Evolutionary conservation across 2,329 filamentous ascomycete genomes (phyloP), one percentile per base, ranked within the genome.

Genomic region (Metarhizium robertsii): DNA sequence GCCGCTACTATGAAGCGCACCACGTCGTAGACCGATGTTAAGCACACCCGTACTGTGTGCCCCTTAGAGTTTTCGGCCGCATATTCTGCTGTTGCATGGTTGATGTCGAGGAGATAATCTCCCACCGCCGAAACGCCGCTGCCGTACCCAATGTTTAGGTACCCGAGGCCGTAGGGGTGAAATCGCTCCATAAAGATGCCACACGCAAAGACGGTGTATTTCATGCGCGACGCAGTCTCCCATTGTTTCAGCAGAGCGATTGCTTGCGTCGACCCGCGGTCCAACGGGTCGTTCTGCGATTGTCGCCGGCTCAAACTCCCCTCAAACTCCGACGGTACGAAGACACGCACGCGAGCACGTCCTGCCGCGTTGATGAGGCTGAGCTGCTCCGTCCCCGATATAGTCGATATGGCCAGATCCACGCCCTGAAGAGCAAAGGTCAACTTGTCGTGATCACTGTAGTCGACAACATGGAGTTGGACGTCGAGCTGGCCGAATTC

Each of bases 171-270:
- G 3, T 80, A 82, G 0, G 83, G 84, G 20, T 81, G 82, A 62
- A 91, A 90, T 1, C 86, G 76, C 65, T 91, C 87, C 74, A 90
- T 91, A 60, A 91, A 83, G 34, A 90, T 70, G 20, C 88, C 88
- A 61, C 88, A 91, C 0, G 84, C 81, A 68, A 91, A 90, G 30
- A 84, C 75, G 0, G 87, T 90, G 58, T 79, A 88, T 46, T 79
- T 77, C 72, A 91, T 87, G 57, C 75, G 69, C 2, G 73, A 70
- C 2, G 73, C 71, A 4, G 71, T 66, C 14, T 74, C 69, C 67
- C 81, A 84, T 51, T 81, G 75, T 50, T 77, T 74, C 4, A 89
- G 70, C 16, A 79, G 73, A 2, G 75, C 72, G 6, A 85, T 71
- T 2, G 84, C 84, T n/a, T 75, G 73, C 11, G 73, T 72, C 25